Percentiles rank a stretch among this genome's conserved stretches.
Conservation (phyloP, 805 yeast species). For the Kluyveromyces wickerhamii region DNA sequence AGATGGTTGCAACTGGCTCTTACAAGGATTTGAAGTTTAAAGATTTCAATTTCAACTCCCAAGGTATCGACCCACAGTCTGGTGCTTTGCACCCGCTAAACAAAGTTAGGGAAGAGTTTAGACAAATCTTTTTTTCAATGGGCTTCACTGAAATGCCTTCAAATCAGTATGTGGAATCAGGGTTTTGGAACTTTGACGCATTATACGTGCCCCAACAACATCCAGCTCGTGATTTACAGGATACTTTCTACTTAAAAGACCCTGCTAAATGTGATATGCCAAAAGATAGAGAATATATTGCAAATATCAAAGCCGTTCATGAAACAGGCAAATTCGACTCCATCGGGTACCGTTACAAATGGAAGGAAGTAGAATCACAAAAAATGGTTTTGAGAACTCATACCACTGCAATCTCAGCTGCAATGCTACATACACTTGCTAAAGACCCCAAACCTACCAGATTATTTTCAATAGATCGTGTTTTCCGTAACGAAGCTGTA, state of each 20-base stretch:
- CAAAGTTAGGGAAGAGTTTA: conserved; percentile 95
- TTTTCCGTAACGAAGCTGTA: conserved; percentile 98
- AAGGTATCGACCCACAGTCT: conserved; percentile 76
- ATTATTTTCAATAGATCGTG: conserved; percentile 93
- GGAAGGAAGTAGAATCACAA: conserved; percentile 87
- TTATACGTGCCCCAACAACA: conserved; percentile 98
- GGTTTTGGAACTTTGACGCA: conserved; percentile 98
- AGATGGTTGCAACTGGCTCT: conserved; percentile 75
- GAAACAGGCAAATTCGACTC: conserved; percentile 88
- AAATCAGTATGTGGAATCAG: conserved; percentile 94
- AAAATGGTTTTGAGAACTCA: conserved; percentile 94
- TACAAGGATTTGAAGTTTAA: conserved; percentile 85
- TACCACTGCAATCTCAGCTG: conserved; percentile 89
- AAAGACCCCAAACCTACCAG: conserved; percentile 82
- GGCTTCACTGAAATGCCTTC: conserved; percentile 99
- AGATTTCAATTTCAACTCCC: conserved; percentile 92
- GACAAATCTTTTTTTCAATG: conserved; percentile 95
- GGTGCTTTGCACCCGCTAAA: conserved; percentile 96
- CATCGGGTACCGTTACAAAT: conserved; percentile 96
- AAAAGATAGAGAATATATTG: conserved; percentile 69
- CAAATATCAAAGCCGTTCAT: conserved; percentile 75
- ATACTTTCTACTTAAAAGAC: conserved; percentile 94
- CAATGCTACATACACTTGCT: conserved; percentile 81
- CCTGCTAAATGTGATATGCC: conserved; percentile 79
- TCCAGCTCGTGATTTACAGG: conserved; percentile 98